A percentile compares a stretch with the other conserved stretches of the same genome.
Conservation (phyloP, 176 grass and related monocot genomes). For the Zoysia pacifica region DNA sequence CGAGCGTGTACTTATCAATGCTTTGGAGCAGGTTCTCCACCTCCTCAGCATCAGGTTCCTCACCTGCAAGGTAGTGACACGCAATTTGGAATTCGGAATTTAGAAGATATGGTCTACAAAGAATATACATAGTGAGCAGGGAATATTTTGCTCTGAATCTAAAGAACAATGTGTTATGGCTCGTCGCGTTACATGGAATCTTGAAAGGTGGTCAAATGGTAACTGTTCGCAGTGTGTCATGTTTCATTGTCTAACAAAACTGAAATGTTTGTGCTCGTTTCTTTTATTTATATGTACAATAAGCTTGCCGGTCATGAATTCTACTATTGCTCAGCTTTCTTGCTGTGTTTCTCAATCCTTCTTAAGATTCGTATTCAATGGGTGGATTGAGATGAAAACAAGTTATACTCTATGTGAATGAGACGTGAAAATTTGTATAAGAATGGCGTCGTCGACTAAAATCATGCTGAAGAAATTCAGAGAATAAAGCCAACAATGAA, state of each 20-base stretch:
- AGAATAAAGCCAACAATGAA: background rate
- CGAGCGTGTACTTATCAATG: constrained; percentile 74
- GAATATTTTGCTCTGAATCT: background rate
- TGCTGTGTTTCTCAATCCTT: background rate
- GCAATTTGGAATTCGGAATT: background rate
- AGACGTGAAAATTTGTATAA: background rate
- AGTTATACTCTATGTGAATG: background rate
- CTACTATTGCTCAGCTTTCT: background rate
- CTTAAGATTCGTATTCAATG: constrained; percentile 6
- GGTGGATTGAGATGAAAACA: background rate
- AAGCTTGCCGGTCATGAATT: background rate
- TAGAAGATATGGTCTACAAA: constrained; percentile 1
- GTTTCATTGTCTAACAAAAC: background rate
- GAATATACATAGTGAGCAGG: background rate
- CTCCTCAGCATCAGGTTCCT: constrained; percentile 60
- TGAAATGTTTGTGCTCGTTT: background rate
- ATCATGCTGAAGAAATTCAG: background rate
- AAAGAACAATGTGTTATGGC: background rate
- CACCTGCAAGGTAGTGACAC: constrained; percentile 48
- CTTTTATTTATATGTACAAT: background rate
- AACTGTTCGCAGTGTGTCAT: background rate
- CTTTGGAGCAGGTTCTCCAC: constrained; percentile 64
- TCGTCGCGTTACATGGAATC: no score
- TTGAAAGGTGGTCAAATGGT: background rate
- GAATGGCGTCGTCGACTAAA: background rate